Percentiles rank a stretch among this genome's conserved stretches.
These are phyloP conservation scores for Fusarium sp. DNA, from an alignment of 2,329 filamentous ascomycete species.

Conservation along the genomic window DNA sequence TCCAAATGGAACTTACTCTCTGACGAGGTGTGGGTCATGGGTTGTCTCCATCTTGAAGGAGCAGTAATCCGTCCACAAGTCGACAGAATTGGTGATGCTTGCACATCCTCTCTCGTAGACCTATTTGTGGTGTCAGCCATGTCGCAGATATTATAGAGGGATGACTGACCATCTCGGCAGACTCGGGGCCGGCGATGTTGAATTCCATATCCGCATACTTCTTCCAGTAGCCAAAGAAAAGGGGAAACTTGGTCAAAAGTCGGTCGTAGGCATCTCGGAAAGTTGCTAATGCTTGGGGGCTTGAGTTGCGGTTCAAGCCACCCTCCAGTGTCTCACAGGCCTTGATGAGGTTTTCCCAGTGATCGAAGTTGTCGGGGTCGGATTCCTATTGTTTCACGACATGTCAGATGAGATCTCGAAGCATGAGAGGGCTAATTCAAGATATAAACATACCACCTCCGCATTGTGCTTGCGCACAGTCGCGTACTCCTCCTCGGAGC, in stretches of 20 bases:
- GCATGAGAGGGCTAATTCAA: not conserved
- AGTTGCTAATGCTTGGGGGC: conserved; percentile 88
- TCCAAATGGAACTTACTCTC: conserved; percentile 92
- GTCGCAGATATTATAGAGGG: not conserved
- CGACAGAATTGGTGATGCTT: conserved; percentile 92
- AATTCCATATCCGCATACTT: conserved; percentile 99
- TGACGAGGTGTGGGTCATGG: conserved; percentile 92
- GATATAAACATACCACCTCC: conserved; percentile 72
- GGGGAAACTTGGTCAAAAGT: conserved; percentile 92
- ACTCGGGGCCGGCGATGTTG: conserved; percentile 94
- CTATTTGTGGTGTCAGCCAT: conserved; percentile 58
- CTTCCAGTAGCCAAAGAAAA: conserved; percentile 99
- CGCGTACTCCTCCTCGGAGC: conserved; percentile 82
- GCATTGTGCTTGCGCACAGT: conserved; percentile 83
- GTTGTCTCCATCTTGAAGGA: conserved; percentile 98
- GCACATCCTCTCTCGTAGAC: conserved; percentile 96
- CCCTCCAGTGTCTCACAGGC: conserved; percentile 88
- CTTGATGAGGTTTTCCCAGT: conserved; percentile 92
- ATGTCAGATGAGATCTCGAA: conserved; percentile 39
- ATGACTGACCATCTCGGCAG: conserved; percentile 88
- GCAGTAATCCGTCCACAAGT: conserved; percentile 98
- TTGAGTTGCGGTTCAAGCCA: conserved; percentile 95
- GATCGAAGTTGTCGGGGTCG: conserved; percentile 91
- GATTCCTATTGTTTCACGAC: conserved; percentile 58
- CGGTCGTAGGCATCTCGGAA: conserved; percentile 90